phyloP scores from a whole-genome alignment of 2,329 filamentous ascomycete genomes.

The Botrytis hyacinthi region DNA sequence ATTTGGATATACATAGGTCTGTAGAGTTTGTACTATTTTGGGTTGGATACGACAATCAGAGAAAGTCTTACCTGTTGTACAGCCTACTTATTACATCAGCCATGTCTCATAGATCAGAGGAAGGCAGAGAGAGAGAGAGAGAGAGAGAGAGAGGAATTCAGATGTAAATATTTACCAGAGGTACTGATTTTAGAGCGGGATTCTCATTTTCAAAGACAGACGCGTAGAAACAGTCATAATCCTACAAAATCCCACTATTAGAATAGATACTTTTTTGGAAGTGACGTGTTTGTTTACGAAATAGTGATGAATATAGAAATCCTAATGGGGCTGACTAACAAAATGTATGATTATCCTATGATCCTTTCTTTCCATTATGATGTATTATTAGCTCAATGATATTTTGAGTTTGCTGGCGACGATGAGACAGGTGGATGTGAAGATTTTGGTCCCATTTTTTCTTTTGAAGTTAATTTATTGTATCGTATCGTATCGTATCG shows the following conservation, averaged over 20 bases:
- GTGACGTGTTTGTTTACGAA: constrained; percentile 13
- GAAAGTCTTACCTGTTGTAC: constrained; percentile 36
- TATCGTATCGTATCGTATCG: not conserved
- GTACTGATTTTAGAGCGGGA: constrained; percentile 67
- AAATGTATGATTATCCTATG: constrained; percentile 30
- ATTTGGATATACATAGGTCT: not conserved
- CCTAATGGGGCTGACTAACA: constrained; percentile 16
- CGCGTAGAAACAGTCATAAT: constrained; percentile 93
- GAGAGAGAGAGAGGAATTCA: not conserved
- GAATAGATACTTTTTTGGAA: not conserved
- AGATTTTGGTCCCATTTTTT: constrained; percentile 3
- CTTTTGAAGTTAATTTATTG: not conserved
- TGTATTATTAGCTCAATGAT: not conserved
- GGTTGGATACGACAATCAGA: not conserved
- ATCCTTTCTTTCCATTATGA: constrained; percentile 20
- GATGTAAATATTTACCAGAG: constrained; percentile 69
- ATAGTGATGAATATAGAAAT: not conserved
- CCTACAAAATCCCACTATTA: constrained; percentile 43
- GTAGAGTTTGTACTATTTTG: not conserved
- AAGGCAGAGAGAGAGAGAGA: not conserved
- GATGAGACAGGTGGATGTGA: not conserved
- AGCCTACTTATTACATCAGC: constrained; percentile 34
- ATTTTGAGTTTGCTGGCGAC: not conserved
- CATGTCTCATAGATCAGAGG: constrained; percentile 3
- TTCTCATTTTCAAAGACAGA: constrained; percentile 79